These are phyloP conservation scores for Myotisia sp. DNA, from an alignment of 2,329 filamentous ascomycete species.

Conservation along the genomic window DNA sequence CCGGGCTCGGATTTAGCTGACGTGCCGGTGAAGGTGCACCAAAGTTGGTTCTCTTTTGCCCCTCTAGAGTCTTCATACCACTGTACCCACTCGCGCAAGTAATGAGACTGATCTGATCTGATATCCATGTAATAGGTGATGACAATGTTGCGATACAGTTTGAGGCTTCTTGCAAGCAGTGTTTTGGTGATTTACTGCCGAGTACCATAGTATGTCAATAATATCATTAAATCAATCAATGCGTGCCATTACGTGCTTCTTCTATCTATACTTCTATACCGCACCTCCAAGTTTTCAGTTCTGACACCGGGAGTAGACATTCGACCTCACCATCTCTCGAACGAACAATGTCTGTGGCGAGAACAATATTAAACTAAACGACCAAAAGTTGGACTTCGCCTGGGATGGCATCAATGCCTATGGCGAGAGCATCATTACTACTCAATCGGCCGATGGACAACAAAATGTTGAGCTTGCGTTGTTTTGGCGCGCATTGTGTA, in stretches of 20 bases:
- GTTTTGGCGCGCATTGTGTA: slow-evolving; percentile 18
- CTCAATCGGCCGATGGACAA: slow-evolving; percentile 12
- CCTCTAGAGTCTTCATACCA: not conserved
- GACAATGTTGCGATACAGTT: slow-evolving; percentile 14
- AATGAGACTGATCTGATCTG: not conserved
- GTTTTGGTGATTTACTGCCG: slow-evolving; percentile 8
- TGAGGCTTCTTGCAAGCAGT: slow-evolving; percentile 14
- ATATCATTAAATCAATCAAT: not conserved
- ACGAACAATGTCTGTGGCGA: slow-evolving; percentile 18
- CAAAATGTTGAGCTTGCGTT: slow-evolving; percentile 12
- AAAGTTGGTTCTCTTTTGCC: slow-evolving; percentile 6
- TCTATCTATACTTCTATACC: not conserved
- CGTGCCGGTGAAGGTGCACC: slow-evolving; percentile 3
- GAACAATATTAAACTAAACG: slow-evolving; percentile 18
- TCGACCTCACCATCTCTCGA: slow-evolving; percentile 16
- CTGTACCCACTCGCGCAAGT: not conserved
- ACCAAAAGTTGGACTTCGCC: slow-evolving; percentile 13
- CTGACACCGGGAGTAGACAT: slow-evolving; percentile 14
- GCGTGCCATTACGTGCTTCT: too few species aligned
- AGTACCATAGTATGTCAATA: slow-evolving; percentile 12
- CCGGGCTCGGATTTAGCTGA: not conserved
- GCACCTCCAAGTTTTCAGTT: not conserved
- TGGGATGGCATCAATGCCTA: slow-evolving; percentile 15
- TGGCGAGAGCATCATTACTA: slow-evolving; percentile 17
- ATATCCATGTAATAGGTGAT: slow-evolving; percentile 11